Evolutionary conservation across 768 basidiomycete genomes (phyloP).

Genomic region (Paxillus rubicundulus): DNA sequence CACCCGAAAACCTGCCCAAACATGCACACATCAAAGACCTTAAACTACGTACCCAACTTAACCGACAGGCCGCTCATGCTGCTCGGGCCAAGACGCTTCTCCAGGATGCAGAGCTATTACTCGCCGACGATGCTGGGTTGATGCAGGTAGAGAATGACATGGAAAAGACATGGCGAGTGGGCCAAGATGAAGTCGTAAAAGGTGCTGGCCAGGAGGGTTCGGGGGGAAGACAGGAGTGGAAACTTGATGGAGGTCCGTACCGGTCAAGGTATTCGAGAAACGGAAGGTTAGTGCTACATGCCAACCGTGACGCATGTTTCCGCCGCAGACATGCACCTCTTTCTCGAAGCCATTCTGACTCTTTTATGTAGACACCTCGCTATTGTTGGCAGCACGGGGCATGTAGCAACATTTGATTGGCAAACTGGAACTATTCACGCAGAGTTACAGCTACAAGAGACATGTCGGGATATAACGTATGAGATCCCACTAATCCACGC

Average conservation of each 20-base stretch:
- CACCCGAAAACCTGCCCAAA: constrained; percentile 45
- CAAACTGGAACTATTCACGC: constrained; percentile 80
- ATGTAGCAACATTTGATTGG: constrained; percentile 94
- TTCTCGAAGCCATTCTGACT: neutral
- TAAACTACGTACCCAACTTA: constrained; percentile 71
- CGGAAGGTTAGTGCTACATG: constrained; percentile 60
- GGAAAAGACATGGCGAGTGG: constrained; percentile 87
- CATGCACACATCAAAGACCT: constrained; percentile 68
- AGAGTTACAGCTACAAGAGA: constrained; percentile 87
- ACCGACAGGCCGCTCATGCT: constrained; percentile 57
- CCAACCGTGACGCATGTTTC: neutral
- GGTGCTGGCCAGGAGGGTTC: constrained; percentile 73
- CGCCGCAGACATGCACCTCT: neutral
- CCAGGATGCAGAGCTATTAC: constrained; percentile 71
- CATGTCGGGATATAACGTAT: constrained; percentile 88
- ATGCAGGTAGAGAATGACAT: constrained; percentile 76
- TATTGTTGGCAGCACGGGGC: constrained; percentile 77
- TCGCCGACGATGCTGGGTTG: constrained; percentile 64
- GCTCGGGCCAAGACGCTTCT: constrained; percentile 59
- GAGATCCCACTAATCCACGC: constrained; percentile 23
- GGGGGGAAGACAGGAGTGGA: constrained; percentile 72
- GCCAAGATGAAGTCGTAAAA: constrained; percentile 72
- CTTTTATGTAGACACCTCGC: constrained; percentile 68
- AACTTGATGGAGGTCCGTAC: constrained; percentile 84
- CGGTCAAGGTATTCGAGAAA: constrained; percentile 84